Evolutionary conservation across 2,329 filamentous ascomycete species (phyloP).

Genomic region (Aspergillus neoniger): DNA sequence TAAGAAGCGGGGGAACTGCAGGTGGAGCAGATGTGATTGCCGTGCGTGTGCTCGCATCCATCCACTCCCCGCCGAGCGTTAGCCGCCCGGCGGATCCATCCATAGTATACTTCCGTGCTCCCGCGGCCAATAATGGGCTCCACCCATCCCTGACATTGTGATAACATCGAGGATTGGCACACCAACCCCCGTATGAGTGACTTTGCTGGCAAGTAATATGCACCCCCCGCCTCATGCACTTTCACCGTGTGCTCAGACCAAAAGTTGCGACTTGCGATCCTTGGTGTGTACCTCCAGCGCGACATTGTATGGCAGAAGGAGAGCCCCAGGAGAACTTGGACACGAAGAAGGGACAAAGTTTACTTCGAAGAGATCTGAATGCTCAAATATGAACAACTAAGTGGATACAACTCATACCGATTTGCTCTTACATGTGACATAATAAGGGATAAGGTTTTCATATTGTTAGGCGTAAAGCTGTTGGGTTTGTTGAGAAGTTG

Average conservation of each 20-base stretch:
- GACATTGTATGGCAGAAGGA: background rate
- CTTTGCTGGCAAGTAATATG: background rate
- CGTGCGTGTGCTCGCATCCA: conserved; percentile 1
- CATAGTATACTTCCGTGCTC: background rate
- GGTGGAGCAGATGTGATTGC: conserved; percentile 11
- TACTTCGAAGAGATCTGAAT: background rate
- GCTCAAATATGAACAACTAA: background rate
- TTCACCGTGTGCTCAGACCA: background rate
- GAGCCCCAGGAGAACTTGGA: background rate
- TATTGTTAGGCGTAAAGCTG: too few species aligned
- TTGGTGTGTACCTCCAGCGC: too few species aligned
- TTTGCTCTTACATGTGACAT: background rate
- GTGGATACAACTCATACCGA: background rate
- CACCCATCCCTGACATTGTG: conserved; percentile 1
- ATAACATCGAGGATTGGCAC: background rate
- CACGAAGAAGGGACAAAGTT: background rate
- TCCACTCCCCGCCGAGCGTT: conserved; percentile 13
- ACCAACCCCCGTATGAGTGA: background rate
- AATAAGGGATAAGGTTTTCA: too few species aligned
- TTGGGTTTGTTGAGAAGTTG: background rate
- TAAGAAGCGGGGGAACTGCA: background rate
- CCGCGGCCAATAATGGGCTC: conserved; percentile 6
- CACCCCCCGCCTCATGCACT: background rate
- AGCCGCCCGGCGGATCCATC: conserved; percentile 15
- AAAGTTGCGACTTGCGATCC: background rate